phyloP scores from a whole-genome alignment of 306 rosid genomes.

The Adenanthera pavonina region DNA sequence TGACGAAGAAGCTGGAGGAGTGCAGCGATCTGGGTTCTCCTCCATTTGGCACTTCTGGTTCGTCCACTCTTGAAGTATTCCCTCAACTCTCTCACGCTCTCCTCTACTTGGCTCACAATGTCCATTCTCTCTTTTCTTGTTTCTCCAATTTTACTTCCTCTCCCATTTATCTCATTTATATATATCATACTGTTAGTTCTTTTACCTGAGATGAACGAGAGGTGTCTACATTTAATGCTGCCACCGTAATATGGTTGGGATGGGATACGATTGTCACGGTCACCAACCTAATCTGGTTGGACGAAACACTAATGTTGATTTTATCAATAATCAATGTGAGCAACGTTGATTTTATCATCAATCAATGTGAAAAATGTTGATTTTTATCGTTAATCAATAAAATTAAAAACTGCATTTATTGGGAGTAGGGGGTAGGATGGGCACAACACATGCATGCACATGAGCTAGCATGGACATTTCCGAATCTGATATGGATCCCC shows the following conservation, averaged over 20 bases:
- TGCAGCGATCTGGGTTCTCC: slow-evolving; percentile 70
- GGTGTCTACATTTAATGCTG: neutral
- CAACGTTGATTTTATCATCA: neutral
- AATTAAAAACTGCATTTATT: neutral
- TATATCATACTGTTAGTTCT: neutral
- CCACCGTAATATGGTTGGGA: neutral
- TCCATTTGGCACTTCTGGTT: slow-evolving; percentile 72
- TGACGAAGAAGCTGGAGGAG: slow-evolving; percentile 62
- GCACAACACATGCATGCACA: too few relatives aligned
- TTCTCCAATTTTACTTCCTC: neutral
- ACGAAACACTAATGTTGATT: neutral
- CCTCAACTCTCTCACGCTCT: slow-evolving; percentile 52
- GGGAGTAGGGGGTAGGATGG: neutral
- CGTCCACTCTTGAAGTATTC: slow-evolving; percentile 61
- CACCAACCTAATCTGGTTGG: neutral
- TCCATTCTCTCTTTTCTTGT: slow-evolving; percentile 27
- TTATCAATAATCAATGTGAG: neutral
- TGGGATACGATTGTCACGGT: neutral
- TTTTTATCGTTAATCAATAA: neutral
- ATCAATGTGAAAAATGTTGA: neutral
- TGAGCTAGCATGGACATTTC: neutral
- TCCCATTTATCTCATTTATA: neutral
- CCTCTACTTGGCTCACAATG: slow-evolving; percentile 38
- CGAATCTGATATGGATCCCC: too few relatives aligned
- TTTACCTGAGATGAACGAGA: neutral